phyloP scores from a whole-genome alignment of 768 basidiomycete species.

The Glaciozyma antarctica region DNA sequence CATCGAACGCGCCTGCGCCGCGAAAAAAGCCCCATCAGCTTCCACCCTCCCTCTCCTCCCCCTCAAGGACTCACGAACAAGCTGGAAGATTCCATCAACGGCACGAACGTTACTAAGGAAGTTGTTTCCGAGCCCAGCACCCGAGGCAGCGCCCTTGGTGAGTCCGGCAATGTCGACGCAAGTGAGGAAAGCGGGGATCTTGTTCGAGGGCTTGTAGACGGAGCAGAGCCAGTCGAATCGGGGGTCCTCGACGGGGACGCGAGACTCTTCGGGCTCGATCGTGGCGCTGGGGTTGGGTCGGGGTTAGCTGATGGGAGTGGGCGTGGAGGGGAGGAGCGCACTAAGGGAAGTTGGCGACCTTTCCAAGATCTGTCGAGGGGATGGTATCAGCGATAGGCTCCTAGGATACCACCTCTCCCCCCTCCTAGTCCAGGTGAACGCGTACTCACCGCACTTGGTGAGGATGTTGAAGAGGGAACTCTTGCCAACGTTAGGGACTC shows the following conservation, averaged over 20 bases:
- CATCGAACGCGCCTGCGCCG: slow-evolving; percentile 64
- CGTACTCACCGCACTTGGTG: slow-evolving; percentile 66
- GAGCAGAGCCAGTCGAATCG: slow-evolving; percentile 93
- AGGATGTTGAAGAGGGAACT: slow-evolving; percentile 98
- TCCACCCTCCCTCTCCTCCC: background rate
- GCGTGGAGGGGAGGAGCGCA: background rate
- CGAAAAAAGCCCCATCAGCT: background rate
- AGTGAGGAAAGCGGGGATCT: slow-evolving; percentile 87
- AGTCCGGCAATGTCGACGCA: slow-evolving; percentile 98
- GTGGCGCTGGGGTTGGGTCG: slow-evolving; percentile 14
- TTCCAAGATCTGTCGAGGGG: slow-evolving; percentile 27
- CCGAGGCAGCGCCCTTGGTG: slow-evolving; percentile 95
- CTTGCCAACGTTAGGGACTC: slow-evolving; percentile 93
- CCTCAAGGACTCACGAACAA: slow-evolving; percentile 54
- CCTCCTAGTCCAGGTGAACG: background rate
- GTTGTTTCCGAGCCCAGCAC: slow-evolving; percentile 92
- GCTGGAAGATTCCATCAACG: slow-evolving; percentile 98
- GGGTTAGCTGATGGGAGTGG: background rate
- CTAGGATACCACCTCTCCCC: background rate
- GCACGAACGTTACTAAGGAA: slow-evolving; percentile 96
- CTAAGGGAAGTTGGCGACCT: slow-evolving; percentile 84
- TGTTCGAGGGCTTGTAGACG: slow-evolving; percentile 75
- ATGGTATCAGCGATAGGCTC: background rate
- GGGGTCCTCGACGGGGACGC: slow-evolving; percentile 85
- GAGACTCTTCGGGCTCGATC: slow-evolving; percentile 43